These are phyloP conservation scores for Solanum virginianum DNA, from an alignment of 257 asterid species.

Conservation along the genomic window DNA sequence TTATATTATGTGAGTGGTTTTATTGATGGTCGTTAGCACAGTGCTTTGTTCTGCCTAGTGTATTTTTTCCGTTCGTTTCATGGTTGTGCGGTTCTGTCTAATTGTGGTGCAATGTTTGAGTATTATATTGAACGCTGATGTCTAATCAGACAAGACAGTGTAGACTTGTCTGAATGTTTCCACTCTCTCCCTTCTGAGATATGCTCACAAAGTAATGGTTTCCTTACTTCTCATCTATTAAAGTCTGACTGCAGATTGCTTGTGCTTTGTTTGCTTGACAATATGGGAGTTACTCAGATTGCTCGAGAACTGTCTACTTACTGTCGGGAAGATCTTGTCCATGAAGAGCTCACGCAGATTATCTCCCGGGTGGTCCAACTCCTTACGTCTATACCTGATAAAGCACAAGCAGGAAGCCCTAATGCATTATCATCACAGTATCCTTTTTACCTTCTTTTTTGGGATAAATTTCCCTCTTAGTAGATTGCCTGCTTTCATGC, in stretches of 20 bases:
- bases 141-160: not conserved
- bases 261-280: slow-evolving; percentile 67
- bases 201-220: not conserved
- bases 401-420: slow-evolving; percentile 65
- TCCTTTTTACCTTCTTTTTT: slow-evolving; percentile 26
- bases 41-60: not conserved
- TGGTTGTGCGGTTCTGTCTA: not conserved
- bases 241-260: slow-evolving; percentile 45
- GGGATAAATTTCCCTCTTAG: not conserved
- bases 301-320: slow-evolving; percentile 37
- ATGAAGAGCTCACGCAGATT: slow-evolving; percentile 42
- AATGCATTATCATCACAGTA: slow-evolving; percentile 72
- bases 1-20: not conserved
- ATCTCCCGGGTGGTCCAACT: slow-evolving; percentile 52
- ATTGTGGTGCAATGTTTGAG: not conserved
- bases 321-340: slow-evolving; percentile 29
- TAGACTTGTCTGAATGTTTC: not conserved
- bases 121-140: not conserved
- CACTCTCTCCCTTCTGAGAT: not conserved
- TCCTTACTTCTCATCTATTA: not conserved
- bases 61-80: not conserved
- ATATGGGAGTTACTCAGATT: slow-evolving; percentile 40
- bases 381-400: slow-evolving; percentile 87
- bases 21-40: not conserved
- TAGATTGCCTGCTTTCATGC: not conserved